Base-by-base conservation (phyloP, 73 alveolate genomes). In the Breviolum minutum region DNA sequence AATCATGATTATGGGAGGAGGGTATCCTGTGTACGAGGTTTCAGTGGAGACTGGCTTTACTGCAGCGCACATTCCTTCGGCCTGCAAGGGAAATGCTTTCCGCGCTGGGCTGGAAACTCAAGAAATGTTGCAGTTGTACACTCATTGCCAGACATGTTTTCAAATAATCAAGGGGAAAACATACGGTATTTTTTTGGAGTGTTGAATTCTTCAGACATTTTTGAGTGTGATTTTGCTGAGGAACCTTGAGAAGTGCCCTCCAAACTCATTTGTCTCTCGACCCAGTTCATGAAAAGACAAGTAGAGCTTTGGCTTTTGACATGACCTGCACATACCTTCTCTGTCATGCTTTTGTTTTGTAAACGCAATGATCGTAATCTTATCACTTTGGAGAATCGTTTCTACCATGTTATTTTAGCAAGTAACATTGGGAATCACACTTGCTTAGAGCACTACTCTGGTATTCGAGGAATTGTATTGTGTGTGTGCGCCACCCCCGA, bases 21-120 rank as follows among this genome's bases (percentile, higher is more conserved):
- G 54, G 54, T 40, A 40, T 61, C 24, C 27, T 7, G 32, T 14
- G 14, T 29, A 99, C 99, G 70, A 83, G 89, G 99, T 99, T 48
- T 94, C 94, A 27, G 99, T 99, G 26, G 99, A 99, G 90, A 88
- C 99, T 71, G 99, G 99, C 29, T 99, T 99, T 83, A 99, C 99
- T 27, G 99, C 99, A 81, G 99, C 99, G 71, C 93, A 94, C 90
- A 95, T 99, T 86, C 99, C 99, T 3, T 95, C 99, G 62, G 99
- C 99, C 89, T 99, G 99, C 71, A 99, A 99, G 63, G 99, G 99
- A 94, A 99, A 98, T 48, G 99, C 99, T 96, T 99, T 99, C 85
- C 97, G 97, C 22, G 88, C 87, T 9, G 97, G 97, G 97, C 88
- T 48, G 27, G 40, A 30, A 32, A 32, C 97, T 73, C 32, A 91